Evolutionary conservation across 2,329 filamentous ascomycete genomes (phyloP).

Genomic region (Passalora sequoiae): DNA sequence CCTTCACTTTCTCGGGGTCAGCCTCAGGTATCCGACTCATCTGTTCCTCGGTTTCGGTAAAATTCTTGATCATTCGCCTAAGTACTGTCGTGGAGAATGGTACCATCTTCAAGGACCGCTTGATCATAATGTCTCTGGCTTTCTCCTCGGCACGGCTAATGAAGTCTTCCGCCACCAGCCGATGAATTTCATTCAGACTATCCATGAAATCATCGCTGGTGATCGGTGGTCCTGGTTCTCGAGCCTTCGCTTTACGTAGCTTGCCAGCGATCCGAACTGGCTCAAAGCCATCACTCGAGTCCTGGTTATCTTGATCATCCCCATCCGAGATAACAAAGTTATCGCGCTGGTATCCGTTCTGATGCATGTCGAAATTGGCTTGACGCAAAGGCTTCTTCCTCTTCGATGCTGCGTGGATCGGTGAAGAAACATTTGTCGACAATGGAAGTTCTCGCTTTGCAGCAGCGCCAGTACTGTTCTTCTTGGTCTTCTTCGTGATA

Average conservation of each 20-base stretch:
- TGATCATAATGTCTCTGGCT: constrained; percentile 58
- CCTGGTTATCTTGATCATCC: constrained; percentile 28
- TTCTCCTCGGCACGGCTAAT: constrained; percentile 56
- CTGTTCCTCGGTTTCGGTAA: constrained; percentile 57
- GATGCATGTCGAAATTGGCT: constrained; percentile 25
- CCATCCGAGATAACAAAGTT: constrained; percentile 34
- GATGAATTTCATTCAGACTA: constrained; percentile 55
- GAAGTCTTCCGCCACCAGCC: constrained; percentile 60
- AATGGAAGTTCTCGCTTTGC: constrained; percentile 47
- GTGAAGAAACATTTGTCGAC: constrained; percentile 65
- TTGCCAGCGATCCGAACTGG: constrained; percentile 33
- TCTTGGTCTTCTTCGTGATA: constrained; percentile 32
- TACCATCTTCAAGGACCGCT: constrained; percentile 52
- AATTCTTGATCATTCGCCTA: constrained; percentile 66
- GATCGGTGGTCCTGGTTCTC: constrained; percentile 54
- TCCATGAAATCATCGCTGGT: constrained; percentile 52
- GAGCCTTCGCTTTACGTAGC: constrained; percentile 38
- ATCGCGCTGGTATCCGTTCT: constrained; percentile 35
- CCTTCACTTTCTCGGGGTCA: constrained; percentile 55
- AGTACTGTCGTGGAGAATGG: constrained; percentile 66
- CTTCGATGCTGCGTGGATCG: constrained; percentile 47
- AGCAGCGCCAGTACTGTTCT: constrained; percentile 28
- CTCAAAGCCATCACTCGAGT: constrained; percentile 43
- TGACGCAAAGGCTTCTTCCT: constrained; percentile 30
- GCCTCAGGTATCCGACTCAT: constrained; percentile 63